Conservation (phyloP, 129 eudicot genomes). For the Flaveria robusta region DNA sequence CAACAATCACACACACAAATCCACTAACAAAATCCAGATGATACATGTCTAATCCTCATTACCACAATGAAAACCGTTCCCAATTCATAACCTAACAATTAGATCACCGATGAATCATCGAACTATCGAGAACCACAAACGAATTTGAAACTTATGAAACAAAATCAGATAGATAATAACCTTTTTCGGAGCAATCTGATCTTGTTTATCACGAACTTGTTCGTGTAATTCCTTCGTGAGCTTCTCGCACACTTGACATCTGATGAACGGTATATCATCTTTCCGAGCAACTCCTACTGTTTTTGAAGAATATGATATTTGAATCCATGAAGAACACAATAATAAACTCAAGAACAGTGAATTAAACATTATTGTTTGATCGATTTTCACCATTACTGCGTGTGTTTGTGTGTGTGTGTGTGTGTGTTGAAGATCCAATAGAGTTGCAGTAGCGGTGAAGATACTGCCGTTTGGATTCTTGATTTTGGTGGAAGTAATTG, state of each 20-base stretch:
- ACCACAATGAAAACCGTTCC: background rate
- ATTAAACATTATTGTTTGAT: conserved; percentile 24
- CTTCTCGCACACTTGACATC: conserved; percentile 86
- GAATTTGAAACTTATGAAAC: background rate
- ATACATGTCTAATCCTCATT: conserved; percentile 1
- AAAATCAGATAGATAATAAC: conserved; percentile 34
- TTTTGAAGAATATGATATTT: conserved; percentile 46
- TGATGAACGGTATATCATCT: conserved; percentile 92
- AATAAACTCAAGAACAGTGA: conserved; percentile 16
- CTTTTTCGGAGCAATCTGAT: conserved; percentile 81
- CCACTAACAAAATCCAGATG: conserved; percentile 12
- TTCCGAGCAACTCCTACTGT: conserved; percentile 74
- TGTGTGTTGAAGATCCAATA: conserved; percentile 27
- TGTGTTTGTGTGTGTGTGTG: conserved; percentile 21
- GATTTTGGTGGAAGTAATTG: background rate
- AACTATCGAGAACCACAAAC: background rate
- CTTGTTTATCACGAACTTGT: conserved; percentile 70
- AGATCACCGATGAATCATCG: conserved; percentile 13
- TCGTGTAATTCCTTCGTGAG: conserved; percentile 58
- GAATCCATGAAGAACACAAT: conserved; percentile 44
- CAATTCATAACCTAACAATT: conserved; percentile 8
- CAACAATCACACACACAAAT: conserved; percentile 16
- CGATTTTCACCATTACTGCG: conserved; percentile 42
- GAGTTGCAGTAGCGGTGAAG: background rate
- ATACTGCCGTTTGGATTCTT: conserved; percentile 11